Evolutionary conservation across 208 protist genomes (phyloP).

Genomic region (Leishmania braziliensis): DNA sequence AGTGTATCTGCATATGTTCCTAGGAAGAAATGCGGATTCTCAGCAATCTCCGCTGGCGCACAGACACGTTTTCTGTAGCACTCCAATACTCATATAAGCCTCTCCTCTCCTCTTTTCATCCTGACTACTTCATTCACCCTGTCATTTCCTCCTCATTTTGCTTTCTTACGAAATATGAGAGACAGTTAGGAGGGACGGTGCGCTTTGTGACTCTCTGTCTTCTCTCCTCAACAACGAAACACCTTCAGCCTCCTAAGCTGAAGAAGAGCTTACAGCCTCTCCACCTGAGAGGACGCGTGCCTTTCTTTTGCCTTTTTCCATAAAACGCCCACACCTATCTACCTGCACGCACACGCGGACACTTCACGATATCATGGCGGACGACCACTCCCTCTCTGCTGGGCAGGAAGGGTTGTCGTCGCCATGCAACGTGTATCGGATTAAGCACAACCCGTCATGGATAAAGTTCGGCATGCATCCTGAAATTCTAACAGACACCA

Average conservation of each 20-base stretch:
- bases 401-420: neutral
- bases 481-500: neutral
- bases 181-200: neutral
- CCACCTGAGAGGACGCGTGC: neutral
- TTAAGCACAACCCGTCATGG: slow-evolving; percentile 36
- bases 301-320: neutral
- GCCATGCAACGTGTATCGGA: slow-evolving; percentile 28
- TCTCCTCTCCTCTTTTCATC: neutral
- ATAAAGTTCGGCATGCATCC: slow-evolving; percentile 18
- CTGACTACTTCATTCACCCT: neutral
- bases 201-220: neutral
- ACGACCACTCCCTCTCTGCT: neutral
- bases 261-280: neutral
- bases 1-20: neutral
- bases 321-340: neutral
- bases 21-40: neutral
- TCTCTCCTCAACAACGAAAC: neutral
- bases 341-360: neutral
- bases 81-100: neutral
- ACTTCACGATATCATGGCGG: neutral
- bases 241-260: no score
- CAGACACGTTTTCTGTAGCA: neutral
- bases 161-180: neutral
- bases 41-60: neutral
- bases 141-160: neutral